phyloP scores from a whole-genome alignment of 2,329 filamentous ascomycete species.

The Colletotrichum sp. region DNA sequence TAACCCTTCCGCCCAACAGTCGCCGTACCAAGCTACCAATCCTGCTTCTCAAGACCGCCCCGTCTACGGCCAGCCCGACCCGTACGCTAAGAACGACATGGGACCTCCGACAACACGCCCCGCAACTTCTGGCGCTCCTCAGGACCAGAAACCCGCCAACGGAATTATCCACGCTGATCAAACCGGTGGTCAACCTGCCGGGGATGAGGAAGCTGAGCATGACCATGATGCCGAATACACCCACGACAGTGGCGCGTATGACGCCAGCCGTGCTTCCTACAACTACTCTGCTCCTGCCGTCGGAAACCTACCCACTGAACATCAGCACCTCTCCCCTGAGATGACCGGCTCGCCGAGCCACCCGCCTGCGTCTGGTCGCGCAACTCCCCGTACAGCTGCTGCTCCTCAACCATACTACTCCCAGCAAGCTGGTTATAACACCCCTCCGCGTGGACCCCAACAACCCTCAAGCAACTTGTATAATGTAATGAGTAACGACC shows the following conservation, averaged over 20 bases:
- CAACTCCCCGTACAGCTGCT: slow-evolving; percentile 81
- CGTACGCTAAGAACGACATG: slow-evolving; percentile 88
- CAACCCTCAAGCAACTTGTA: slow-evolving; percentile 82
- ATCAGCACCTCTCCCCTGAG: slow-evolving; percentile 79
- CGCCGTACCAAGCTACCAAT: slow-evolving; percentile 71
- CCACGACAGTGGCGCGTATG: slow-evolving; percentile 79
- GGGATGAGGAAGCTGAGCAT: slow-evolving; percentile 74
- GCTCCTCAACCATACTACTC: slow-evolving; percentile 77
- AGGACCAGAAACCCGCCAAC: slow-evolving; percentile 70
- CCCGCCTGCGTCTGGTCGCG: slow-evolving; percentile 80
- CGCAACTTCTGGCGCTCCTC: slow-evolving; percentile 60
- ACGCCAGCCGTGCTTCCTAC: slow-evolving; percentile 74
- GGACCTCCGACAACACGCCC: slow-evolving; percentile 75
- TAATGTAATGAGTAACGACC: slow-evolving; percentile 85
- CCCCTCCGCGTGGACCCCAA: slow-evolving; percentile 72
- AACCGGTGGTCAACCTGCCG: slow-evolving; percentile 54
- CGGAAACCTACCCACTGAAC: slow-evolving; percentile 71
- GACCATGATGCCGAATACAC: slow-evolving; percentile 87
- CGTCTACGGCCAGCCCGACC: slow-evolving; percentile 70
- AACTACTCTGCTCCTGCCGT: slow-evolving; percentile 76
- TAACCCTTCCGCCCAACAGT: slow-evolving; percentile 71
- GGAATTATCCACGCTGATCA: slow-evolving; percentile 65
- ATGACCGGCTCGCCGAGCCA: slow-evolving; percentile 83
- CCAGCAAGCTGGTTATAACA: slow-evolving; percentile 73
- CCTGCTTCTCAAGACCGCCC: slow-evolving; percentile 62